These are phyloP conservation scores for Hericium alpestre DNA, from an alignment of 768 basidiomycete genomes.

Conservation along the genomic window DNA sequence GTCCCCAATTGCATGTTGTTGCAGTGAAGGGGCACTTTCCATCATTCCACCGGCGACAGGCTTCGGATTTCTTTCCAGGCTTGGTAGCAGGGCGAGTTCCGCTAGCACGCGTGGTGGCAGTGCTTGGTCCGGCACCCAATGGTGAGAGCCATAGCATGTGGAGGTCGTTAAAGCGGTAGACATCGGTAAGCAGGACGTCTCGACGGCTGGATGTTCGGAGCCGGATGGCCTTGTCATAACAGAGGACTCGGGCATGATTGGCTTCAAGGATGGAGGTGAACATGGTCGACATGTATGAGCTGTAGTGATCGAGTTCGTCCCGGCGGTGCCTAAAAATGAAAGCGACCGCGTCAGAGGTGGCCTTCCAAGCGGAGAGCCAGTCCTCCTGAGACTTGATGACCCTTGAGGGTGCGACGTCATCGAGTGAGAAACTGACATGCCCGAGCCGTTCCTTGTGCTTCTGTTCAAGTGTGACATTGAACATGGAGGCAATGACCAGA, in stretches of 20 bases:
- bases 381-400: conserved; percentile 7
- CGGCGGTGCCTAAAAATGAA: conserved; percentile 20
- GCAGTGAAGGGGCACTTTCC: too few species aligned
- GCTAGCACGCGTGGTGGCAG: too few species aligned
- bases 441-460: background rate
- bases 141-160: too few species aligned
- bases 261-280: conserved; percentile 12
- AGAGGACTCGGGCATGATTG: conserved; percentile 17
- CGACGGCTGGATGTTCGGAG: conserved; percentile 10
- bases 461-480: background rate
- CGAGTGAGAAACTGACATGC: background rate
- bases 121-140: too few species aligned
- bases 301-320: conserved; percentile 19
- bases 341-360: conserved; percentile 8
- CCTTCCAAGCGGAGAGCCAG: conserved; percentile 18
- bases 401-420: background rate
- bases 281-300: conserved; percentile 14
- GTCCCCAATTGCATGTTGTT: too few species aligned
- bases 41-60: too few species aligned
- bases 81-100: too few species aligned
- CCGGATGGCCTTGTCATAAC: conserved; percentile 22
- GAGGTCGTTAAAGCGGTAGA: conserved; percentile 4
- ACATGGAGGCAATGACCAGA: background rate
- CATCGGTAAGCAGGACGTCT: conserved; percentile 16
- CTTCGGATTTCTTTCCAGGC: too few species aligned